Conservation (phyloP, 139 green algal species). For the Coccomyxa sp. region DNA sequence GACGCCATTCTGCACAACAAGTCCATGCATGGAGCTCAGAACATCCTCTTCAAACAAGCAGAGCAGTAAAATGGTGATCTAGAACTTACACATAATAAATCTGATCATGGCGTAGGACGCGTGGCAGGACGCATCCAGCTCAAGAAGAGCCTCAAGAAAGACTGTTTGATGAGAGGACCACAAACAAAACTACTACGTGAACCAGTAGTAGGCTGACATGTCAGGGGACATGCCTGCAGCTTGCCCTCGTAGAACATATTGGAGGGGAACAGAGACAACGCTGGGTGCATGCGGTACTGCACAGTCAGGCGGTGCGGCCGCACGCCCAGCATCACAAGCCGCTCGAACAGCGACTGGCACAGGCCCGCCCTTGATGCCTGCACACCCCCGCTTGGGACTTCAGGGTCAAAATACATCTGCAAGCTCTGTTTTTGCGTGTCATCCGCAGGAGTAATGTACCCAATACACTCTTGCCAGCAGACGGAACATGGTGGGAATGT, state of each 20-base stretch:
- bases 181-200: too few species aligned
- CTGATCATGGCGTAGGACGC: too few species aligned
- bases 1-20: constrained; percentile 49
- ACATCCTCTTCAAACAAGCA: too few species aligned
- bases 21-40: background rate
- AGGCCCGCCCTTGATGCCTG: constrained; percentile 81
- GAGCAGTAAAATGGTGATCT: too few species aligned
- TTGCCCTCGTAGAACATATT: constrained; percentile 98
- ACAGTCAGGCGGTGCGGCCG: constrained; percentile 88
- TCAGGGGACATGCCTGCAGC: constrained; percentile 53
- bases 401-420: background rate
- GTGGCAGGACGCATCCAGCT: too few species aligned
- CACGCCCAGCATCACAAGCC: constrained; percentile 87
- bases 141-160: too few species aligned
- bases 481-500: background rate
- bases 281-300: constrained; percentile 99
- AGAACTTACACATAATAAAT: too few species aligned
- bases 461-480: background rate
- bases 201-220: too few species aligned
- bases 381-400: constrained; percentile 31
- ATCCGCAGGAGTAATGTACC: background rate
- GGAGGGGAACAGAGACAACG: constrained; percentile 90
- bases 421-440: background rate
- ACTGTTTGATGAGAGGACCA: too few species aligned
- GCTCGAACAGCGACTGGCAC: constrained; percentile 90